phyloP scores from a whole-genome alignment of 192 early-diverging fungal species.

The Allomyces macrogynus region DNA sequence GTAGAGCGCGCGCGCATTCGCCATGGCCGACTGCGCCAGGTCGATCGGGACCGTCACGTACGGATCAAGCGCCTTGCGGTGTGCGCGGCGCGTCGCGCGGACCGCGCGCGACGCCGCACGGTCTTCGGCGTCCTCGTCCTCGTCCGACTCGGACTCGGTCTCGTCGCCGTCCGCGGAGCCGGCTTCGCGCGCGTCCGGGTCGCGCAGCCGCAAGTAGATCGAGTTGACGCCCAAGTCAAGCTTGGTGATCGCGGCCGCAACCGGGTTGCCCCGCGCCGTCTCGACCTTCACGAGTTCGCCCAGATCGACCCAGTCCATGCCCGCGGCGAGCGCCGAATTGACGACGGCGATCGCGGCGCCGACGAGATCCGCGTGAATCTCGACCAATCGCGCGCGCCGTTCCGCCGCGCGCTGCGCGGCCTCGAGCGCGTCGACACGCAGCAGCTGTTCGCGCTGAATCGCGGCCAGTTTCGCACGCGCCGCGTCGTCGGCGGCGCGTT shows the following conservation, averaged over 20 bases:
- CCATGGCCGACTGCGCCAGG: slow-evolving; percentile 57
- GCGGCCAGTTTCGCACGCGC: slow-evolving; percentile 68
- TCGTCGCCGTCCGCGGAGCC: slow-evolving; percentile 15
- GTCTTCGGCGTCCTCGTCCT: slow-evolving; percentile 3
- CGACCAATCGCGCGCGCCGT: slow-evolving; percentile 65
- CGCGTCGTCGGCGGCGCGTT: slow-evolving; percentile 43
- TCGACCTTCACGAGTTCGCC: slow-evolving; percentile 71
- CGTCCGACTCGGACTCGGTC: slow-evolving; percentile 11
- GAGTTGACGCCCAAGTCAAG: slow-evolving; percentile 63
- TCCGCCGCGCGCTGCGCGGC: slow-evolving; percentile 43
- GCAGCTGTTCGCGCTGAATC: slow-evolving; percentile 55
- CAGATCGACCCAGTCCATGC: slow-evolving; percentile 94
- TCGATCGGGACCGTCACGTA: slow-evolving; percentile 30
- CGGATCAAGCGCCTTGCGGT: slow-evolving; percentile 7
- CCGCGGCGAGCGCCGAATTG: slow-evolving; percentile 64
- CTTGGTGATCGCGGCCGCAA: slow-evolving; percentile 52
- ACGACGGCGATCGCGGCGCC: slow-evolving; percentile 75
- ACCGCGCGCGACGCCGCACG: not conserved
- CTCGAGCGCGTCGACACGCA: slow-evolving; percentile 57
- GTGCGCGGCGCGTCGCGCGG: not conserved
- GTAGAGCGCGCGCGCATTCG: slow-evolving; percentile 79
- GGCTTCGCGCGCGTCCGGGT: slow-evolving; percentile 14
- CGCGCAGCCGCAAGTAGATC: slow-evolving; percentile 41
- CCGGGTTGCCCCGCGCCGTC: slow-evolving; percentile 47
- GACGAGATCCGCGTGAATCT: slow-evolving; percentile 58